Percentiles rank a stretch among this genome's conserved stretches.
These are phyloP conservation scores for Pseudocercospora crystallina DNA, from an alignment of 2,329 filamentous ascomycete genomes.

Conservation along the genomic window DNA sequence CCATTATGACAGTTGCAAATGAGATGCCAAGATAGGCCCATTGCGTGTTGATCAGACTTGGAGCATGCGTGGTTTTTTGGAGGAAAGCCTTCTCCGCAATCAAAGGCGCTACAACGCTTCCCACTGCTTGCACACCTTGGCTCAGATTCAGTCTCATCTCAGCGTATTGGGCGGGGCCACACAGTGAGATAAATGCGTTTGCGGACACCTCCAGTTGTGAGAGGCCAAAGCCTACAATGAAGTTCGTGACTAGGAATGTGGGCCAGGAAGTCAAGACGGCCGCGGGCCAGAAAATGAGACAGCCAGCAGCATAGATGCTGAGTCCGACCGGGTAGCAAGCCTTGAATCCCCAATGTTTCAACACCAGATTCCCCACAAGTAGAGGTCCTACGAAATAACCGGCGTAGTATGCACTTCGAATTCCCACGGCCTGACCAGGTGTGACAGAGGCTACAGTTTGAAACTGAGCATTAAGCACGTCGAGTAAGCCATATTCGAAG, in stretches of 20 bases:
- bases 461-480: conserved; percentile 74
- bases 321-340: conserved; percentile 61
- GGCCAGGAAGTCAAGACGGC: conserved; percentile 62
- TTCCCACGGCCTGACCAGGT: conserved; percentile 61
- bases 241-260: conserved; percentile 62
- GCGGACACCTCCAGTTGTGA: conserved; percentile 61
- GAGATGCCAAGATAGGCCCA: conserved; percentile 66
- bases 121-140: conserved; percentile 62
- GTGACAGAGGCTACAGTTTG: conserved; percentile 63
- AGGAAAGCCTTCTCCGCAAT: conserved; percentile 61
- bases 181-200: conserved; percentile 63
- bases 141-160: conserved; percentile 62
- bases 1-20: conserved; percentile 59
- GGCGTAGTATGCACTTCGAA: conserved; percentile 70
- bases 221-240: conserved; percentile 61
- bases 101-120: conserved; percentile 59
- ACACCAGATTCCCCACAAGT: conserved; percentile 60
- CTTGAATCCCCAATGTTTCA: conserved; percentile 63
- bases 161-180: conserved; percentile 60
- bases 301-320: conserved; percentile 62
- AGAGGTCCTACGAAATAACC: conserved; percentile 71
- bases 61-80: conserved; percentile 45
- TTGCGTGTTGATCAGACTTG: conserved; percentile 60
- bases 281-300: conserved; percentile 64
- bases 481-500: conserved; percentile 82